Evolutionary conservation across 148 eudicot genomes (phyloP), one percentile per base, ranked within the genome.

Genomic region (Polygonum maritimum): DNA sequence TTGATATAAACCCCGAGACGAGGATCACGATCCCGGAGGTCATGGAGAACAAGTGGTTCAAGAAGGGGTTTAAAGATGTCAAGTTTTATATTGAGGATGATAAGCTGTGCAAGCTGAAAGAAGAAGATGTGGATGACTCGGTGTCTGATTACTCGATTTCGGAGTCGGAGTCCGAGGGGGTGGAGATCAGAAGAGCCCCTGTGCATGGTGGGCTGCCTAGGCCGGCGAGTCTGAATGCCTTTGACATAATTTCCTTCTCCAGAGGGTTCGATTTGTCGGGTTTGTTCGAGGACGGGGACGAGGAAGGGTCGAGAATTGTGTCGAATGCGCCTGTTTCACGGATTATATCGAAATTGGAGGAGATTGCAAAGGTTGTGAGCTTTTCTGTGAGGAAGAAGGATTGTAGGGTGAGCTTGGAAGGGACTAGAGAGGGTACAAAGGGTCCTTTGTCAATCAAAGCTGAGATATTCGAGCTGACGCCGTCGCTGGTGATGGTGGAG

Each of bases 381-480:
- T 92, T 92, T 48, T 79, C 86, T 0, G 91, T 92, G 36, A 86
- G 97, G 84, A 92, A 87, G 76, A 90, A 87, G 87, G 94, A 90
- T 76, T 92, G 84, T 69, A 85, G 81, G 75, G 90, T 92, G 81
- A 92, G 87, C 41, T 76, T 92, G 65, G 97, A 92, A 75, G 97
- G 97, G 8, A 80, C 91, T 0, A 87, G 79, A 31, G 91, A 90
- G 69, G 91, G 97, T 3, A 83, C 80, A 1, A 88, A 86, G 74
- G 94, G 92, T 11, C 97, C 97, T 1, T 80, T 92, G 82, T 80
- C 87, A 1, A 49, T 92, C 8, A 89, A 87, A 14, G 91, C 87
- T 11, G 97, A 92, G 87, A 92, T 92, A 36, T 92, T 92, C 57
- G 97, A 92, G 83, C 39, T 92, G 10, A 92, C 97, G 9, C 94